Evolutionary conservation across 1,284 basidiomycete species (phyloP), one percentile per base, ranked within the genome.

Genomic region (Ceratobasidium sp.): DNA sequence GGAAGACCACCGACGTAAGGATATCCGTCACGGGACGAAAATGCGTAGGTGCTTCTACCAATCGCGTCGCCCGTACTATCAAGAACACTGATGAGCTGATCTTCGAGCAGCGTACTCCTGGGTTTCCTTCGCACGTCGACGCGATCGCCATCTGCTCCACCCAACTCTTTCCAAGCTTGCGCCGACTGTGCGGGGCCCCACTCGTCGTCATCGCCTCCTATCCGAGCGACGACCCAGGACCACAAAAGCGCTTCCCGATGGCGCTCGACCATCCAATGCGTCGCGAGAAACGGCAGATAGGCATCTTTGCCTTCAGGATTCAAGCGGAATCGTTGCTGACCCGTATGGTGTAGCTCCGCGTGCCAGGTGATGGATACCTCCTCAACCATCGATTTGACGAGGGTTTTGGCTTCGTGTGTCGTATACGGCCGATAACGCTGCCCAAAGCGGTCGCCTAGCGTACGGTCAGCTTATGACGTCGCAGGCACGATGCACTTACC

Each of bases 181-280:
- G 74, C 75, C 12, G 68, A 71, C 47, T 77, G 74, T 12, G 49
- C 72, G 49, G 72, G 73, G 32, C 77, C 71, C 75, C 77, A 77
- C 38, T 72, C 73, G 55, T 78, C 77, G 50, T 76, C 75, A 2
- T 75, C 69, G 1, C 74, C 76, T 27, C 82, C 73, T n/a, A 72
- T 69, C 76, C 72, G 75, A 54, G 70, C 81, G 29, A 82, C 78
- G 15, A 74, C 73, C 78, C 79, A 82, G 6, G 76, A 72, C 81
- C 81, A 82, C n/a, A 82, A 73, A 22, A 82, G 72, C 5, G 79
- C 79, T 73, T 82, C 81, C 8, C 81, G 75, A 60, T 78, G 77
- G n/a, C 80, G 75, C 73, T 82, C 80, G 45, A 81, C 76, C 34
- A 78, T 69, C 54, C 77, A 80, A 73, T 81, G 80, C 15, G 43